Evolutionary conservation across 306 rosid genomes (phyloP).

Genomic region (Medicago lupulina): DNA sequence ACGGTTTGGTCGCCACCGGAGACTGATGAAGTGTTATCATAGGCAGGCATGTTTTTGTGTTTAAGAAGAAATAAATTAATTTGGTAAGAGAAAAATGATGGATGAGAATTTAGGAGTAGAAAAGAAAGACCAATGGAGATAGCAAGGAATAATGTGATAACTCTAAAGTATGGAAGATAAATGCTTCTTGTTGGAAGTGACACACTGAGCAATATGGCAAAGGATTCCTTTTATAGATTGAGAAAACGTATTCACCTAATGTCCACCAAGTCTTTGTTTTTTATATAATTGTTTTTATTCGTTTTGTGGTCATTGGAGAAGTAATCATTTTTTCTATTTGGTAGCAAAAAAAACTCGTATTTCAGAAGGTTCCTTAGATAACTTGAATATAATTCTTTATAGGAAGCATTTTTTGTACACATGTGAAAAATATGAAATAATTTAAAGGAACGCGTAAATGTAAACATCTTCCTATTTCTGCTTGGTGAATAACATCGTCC

Average conservation of each 20-base stretch:
- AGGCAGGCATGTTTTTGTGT: conserved; percentile 8
- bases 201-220: neutral
- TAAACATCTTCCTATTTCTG: neutral
- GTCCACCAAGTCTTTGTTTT: neutral
- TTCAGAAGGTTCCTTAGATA: neutral
- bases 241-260: neutral
- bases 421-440: neutral
- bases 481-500: no score
- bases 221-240: neutral
- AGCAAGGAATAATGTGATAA: neutral
- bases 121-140: neutral
- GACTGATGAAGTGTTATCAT: conserved; percentile 26
- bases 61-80: neutral
- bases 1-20: conserved; percentile 59
- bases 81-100: neutral
- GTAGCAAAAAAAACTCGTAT: neutral
- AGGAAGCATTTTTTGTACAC: neutral
- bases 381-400: no score
- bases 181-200: neutral
- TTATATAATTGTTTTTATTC: neutral
- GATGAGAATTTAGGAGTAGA: neutral
- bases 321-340: neutral
- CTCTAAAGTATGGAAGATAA: no score
- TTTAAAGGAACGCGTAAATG: neutral
- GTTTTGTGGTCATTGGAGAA: neutral